These are phyloP conservation scores for Apiospora hydei DNA, from an alignment of 2,329 filamentous ascomycete genomes.

Conservation along the genomic window DNA sequence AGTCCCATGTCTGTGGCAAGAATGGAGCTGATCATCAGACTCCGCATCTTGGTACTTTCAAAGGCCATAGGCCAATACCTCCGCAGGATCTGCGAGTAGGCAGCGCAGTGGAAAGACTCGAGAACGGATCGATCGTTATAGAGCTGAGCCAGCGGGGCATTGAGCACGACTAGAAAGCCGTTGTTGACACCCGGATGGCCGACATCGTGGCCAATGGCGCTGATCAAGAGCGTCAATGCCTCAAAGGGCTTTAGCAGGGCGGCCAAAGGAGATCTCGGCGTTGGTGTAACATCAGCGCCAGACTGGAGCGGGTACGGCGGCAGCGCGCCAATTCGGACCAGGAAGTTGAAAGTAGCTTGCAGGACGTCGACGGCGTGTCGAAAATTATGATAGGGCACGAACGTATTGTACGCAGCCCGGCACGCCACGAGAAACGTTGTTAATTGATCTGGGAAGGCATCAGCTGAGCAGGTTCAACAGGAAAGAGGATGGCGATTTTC, in stretches of 20 bases:
- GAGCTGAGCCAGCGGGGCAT: conserved; percentile 89
- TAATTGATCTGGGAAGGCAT: conserved; percentile 71
- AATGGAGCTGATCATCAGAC: conserved; percentile 96
- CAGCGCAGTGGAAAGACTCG: conserved; percentile 96
- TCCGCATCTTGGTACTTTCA: conserved; percentile 79
- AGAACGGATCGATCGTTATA: conserved; percentile 98
- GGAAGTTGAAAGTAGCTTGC: conserved; percentile 90
- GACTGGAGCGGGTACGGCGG: conserved; percentile 66
- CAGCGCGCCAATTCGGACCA: conserved; percentile 79
- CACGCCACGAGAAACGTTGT: conserved; percentile 87
- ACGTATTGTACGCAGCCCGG: conserved; percentile 92
- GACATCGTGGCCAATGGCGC: conserved; percentile 97
- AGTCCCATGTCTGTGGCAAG: conserved; percentile 96
- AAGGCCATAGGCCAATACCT: conserved; percentile 90
- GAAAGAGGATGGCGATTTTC: conserved; percentile 25
- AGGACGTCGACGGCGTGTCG: conserved; percentile 96
- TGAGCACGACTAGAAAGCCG: conserved; percentile 89
- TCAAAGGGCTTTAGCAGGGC: conserved; percentile 84
- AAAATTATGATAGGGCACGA: conserved; percentile 98
- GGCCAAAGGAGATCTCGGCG: conserved; percentile 70
- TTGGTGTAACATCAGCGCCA: conserved; percentile 36
- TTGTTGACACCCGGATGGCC: conserved; percentile 99
- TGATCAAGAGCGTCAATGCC: conserved; percentile 86
- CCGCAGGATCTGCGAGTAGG: conserved; percentile 93
- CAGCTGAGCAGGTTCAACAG: conserved; percentile 45